Evolutionary conservation across 2,329 filamentous ascomycete genomes (phyloP), one percentile per base, ranked within the genome.

Genomic region (Cryoendolithus antarcticus): DNA sequence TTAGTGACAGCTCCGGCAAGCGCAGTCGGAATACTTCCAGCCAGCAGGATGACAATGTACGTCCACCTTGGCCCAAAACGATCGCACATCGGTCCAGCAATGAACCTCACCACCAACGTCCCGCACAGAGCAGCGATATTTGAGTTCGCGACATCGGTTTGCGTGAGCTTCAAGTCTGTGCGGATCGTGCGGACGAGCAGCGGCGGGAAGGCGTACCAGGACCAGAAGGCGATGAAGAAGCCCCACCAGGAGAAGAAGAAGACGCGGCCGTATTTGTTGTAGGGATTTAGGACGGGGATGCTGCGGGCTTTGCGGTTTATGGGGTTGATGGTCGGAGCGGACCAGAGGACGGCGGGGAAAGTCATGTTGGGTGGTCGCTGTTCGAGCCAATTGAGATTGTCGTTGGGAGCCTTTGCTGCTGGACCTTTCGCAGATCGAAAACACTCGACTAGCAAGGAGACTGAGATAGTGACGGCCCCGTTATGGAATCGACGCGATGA

Each of bases 211-310:
- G 85, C 80, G 65, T 89, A 91, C 71, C 71, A 91, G 7, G 82
- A 84, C 70, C 83, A 82, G 60, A 91, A 91, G 10, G 81, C 79
- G 38, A 86, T 73, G 72, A 88, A 78, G 59, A 86, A 88, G 2
- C 82, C 82, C 34, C 83, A 69, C 75, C 82, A 88, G 1, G 80
- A 80, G 62, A 91, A 89, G 66, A 86, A 83, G 61, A 89, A 91
- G 0, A 88, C 84, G 4, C 83, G 72, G 28, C 84, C 85, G 65
- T 93, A 85, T 49, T 75, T 64, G 57, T 91, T 70, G 48, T 85
- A 57, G 0, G 80, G 73, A 56, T 91, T 91, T 44, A 93, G 64
- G 19, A 82, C 59, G 0, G 85, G 85, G 37, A 93, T 74, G 0
- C 81, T 82, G 44, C 72, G 75, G 37, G 85, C 85, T 59, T 93